Base-by-base conservation (phyloP, 306 rosid genomes). In the Lagenaria siceraria region DNA sequence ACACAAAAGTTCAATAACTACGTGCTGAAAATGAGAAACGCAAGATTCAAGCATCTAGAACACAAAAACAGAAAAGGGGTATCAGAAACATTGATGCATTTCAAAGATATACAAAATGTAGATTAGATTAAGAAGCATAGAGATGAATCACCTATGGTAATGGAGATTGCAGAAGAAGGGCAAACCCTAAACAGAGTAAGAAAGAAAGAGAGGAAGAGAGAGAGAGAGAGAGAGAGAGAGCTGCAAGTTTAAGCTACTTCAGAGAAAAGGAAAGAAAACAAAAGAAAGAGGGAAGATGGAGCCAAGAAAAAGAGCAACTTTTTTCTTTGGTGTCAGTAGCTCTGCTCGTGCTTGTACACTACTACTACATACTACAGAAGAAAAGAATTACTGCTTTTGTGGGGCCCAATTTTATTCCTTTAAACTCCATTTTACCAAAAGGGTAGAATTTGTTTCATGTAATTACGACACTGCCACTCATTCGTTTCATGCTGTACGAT, bases 221-320 rank as follows among this genome's bases (percentile, higher is more conserved):
- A 24, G n/a, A 29, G 69, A 68, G 52, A 38, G 4, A 18, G 24
- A 12, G 33, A 38, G 18, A 68, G 74, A 14, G 59, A 71, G 76
- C 59, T 73, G 77, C 27, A 49, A 15, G 27, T 49, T 51, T 72
- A 49, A 72, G 77, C 61, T 3, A 72, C 77, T 72, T 72, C 2
- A 18, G 43, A 51, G 62, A 73, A 27, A 73, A 36, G 5, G 48
- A 52, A 18, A 2, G 27, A 19, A 27, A 51, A 51, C 3, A 17
- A 49, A 48, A 71, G 61, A 25, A 10, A 29, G 29, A 18, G 25
- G 1, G 62, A 73, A 27, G 77, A 73, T 51, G 61, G 77, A 73
- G 61, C 61, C 77, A 73, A 73, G 46, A 17, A 31, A 64, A 71
- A 15, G 10, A 72, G 77, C 77, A 72, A 72, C 77, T n/a, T 65